phyloP scores from a whole-genome alignment of 2,329 filamentous ascomycete genomes.

The Cladosporium austrohemisphaericum region DNA sequence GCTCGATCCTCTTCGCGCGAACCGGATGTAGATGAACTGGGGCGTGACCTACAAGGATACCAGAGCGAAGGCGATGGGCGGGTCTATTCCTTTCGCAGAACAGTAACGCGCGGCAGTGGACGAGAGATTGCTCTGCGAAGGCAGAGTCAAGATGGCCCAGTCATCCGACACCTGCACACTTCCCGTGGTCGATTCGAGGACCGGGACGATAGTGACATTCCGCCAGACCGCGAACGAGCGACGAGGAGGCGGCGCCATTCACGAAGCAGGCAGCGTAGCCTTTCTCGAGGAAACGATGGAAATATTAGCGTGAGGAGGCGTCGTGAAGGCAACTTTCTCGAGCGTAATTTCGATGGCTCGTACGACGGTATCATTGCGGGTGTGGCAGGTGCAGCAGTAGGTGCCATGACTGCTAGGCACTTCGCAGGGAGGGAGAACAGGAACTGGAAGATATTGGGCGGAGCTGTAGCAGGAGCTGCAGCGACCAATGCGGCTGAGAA shows the following conservation, averaged over 20 bases:
- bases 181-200: background rate
- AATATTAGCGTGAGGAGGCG: constrained; percentile 17
- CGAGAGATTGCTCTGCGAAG: background rate
- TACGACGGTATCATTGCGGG: constrained; percentile 26
- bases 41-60: too few relatives aligned
- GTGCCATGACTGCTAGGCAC: constrained; percentile 21
- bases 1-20: background rate
- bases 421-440: constrained; percentile 16
- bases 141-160: background rate
- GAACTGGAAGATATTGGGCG: constrained; percentile 18
- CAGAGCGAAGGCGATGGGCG: background rate
- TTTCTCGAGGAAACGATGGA: background rate
- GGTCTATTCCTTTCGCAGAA: background rate
- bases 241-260: background rate
- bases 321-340: constrained; percentile 22
- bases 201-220: background rate
- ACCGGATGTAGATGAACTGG: background rate
- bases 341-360: constrained; percentile 23
- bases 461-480: constrained; percentile 20
- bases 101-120: background rate
- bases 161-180: too few relatives aligned
- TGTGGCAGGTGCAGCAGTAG: constrained; percentile 23
- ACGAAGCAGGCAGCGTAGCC: background rate
- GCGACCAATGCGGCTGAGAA: constrained; percentile 23
- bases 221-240: background rate